These are phyloP conservation scores for Fusarium nelsonii DNA, from an alignment of 2,329 filamentous ascomycete genomes.

Conservation along the genomic window DNA sequence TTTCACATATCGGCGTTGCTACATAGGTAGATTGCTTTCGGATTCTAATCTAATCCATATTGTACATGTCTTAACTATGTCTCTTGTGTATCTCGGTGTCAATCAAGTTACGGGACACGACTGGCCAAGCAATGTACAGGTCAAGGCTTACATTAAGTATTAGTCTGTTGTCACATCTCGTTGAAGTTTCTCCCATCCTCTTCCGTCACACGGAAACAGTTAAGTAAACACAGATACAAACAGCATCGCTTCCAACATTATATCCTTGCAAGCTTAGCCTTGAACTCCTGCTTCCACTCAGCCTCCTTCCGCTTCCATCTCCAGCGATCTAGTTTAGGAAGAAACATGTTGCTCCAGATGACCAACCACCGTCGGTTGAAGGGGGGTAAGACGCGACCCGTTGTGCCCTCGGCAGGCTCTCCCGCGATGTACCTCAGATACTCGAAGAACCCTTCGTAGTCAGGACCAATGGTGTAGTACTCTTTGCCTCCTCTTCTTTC, in stretches of 20 bases:
- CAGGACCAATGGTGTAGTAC: constrained; percentile 38
- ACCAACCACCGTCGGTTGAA: constrained; percentile 40
- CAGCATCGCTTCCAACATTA: not conserved
- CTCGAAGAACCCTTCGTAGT: constrained; percentile 38
- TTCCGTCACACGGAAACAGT: fast-evolving
- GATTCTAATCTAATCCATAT: constrained; percentile 18
- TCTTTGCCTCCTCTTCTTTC: constrained; percentile 41
- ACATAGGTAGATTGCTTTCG: constrained; percentile 5
- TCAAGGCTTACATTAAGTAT: not conserved
- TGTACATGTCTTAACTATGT: not conserved
- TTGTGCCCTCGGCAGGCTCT: constrained; percentile 28
- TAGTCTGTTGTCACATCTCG: not conserved
- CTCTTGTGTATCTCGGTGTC: not conserved
- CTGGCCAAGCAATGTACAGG: not conserved
- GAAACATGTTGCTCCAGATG: constrained; percentile 32
- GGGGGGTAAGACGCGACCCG: constrained; percentile 13
- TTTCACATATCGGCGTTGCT: constrained; percentile 17
- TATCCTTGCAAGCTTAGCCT: constrained; percentile 5
- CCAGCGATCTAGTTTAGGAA: constrained; percentile 28
- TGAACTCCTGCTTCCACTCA: constrained; percentile 15
- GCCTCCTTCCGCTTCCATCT: constrained; percentile 30
- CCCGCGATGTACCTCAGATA: constrained; percentile 25
- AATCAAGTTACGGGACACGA: not conserved
- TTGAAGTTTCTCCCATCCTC: not conserved
- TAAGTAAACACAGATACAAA: too few relatives aligned